phyloP scores from a whole-genome alignment of 495 filamentous ascomycete genomes.

The Penicillium atrosanguineum region DNA sequence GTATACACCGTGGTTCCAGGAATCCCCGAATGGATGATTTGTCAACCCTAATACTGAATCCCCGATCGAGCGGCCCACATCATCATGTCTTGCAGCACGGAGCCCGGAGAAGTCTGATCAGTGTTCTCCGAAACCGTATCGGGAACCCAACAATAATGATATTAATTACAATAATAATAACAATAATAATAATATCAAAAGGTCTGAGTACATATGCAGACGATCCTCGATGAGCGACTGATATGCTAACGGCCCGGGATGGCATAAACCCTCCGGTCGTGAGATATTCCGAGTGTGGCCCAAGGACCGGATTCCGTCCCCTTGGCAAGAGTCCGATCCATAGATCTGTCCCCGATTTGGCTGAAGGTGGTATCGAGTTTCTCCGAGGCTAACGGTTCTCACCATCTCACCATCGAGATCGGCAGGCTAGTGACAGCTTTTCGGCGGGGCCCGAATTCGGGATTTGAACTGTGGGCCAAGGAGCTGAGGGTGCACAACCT shows the following conservation, averaged over 20 bases:
- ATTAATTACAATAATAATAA: neutral
- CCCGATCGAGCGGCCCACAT: slow-evolving; percentile 5
- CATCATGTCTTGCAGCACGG: slow-evolving; percentile 19
- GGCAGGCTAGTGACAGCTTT: slow-evolving; percentile 5
- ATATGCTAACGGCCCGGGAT: neutral
- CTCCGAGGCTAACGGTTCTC: slow-evolving; percentile 1
- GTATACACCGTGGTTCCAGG: neutral
- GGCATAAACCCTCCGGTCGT: neutral
- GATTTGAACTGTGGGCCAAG: neutral
- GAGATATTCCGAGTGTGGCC: neutral
- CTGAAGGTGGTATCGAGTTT: neutral
- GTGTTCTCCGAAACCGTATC: slow-evolving; percentile 19
- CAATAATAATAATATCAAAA: neutral
- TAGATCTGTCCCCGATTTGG: neutral
- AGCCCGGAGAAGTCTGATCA: slow-evolving; percentile 13
- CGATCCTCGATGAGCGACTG: neutral
- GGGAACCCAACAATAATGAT: too few species aligned
- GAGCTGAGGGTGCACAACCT: neutral
- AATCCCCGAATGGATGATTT: neutral
- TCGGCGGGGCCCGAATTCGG: neutral
- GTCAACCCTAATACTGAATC: neutral
- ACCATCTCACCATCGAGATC: slow-evolving; percentile 6
- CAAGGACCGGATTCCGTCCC: too few species aligned
- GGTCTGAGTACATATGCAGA: neutral
- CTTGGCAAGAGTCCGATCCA: neutral